Conservation (phyloP, 1,139 yeast species). For the Kodamaea sp. region DNA sequence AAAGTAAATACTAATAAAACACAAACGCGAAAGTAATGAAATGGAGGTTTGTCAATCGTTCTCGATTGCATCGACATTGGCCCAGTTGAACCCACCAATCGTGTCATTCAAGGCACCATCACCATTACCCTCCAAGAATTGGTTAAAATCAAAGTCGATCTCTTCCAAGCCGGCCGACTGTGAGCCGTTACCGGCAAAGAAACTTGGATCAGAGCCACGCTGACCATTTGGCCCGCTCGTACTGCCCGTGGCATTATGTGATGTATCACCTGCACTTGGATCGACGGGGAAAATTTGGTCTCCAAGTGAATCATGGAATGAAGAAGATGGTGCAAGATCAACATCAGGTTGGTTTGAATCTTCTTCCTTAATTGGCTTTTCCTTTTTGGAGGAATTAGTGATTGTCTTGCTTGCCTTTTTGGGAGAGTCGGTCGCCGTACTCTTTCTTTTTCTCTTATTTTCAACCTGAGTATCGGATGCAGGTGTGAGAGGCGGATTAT, state of each 20-base stretch:
- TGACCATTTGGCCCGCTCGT: no score
- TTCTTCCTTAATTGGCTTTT: slow-evolving; percentile 24
- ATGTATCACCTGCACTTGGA: slow-evolving; percentile 25
- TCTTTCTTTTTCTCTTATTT: slow-evolving; percentile 27
- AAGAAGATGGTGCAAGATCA: slow-evolving; percentile 25
- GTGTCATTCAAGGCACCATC: slow-evolving; percentile 34
- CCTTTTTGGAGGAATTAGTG: slow-evolving; percentile 20
- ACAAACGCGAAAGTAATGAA: background rate
- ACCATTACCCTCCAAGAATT: slow-evolving; percentile 44
- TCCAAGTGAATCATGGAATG: slow-evolving; percentile 27
- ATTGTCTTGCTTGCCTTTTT: slow-evolving; percentile 19
- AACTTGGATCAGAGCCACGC: slow-evolving; percentile 3
- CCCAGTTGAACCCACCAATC: slow-evolving; percentile 50
- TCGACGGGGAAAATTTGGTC: slow-evolving; percentile 41
- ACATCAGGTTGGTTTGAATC: slow-evolving; percentile 18
- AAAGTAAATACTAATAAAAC: slow-evolving; percentile 1
- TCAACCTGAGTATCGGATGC: slow-evolving; percentile 36
- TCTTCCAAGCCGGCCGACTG: slow-evolving; percentile 33
- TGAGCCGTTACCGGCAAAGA: slow-evolving; percentile 20
- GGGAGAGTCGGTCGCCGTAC: slow-evolving; percentile 31
- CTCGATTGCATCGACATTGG: slow-evolving; percentile 49
- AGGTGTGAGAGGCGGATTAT: slow-evolving; percentile 43
- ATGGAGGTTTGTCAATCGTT: slow-evolving; percentile 21
- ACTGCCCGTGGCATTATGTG: slow-evolving; percentile 10
- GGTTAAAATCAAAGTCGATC: slow-evolving; percentile 54